These are phyloP conservation scores for Pyrus betulifolia DNA, from an alignment of 306 rosid genomes.

Conservation along the genomic window DNA sequence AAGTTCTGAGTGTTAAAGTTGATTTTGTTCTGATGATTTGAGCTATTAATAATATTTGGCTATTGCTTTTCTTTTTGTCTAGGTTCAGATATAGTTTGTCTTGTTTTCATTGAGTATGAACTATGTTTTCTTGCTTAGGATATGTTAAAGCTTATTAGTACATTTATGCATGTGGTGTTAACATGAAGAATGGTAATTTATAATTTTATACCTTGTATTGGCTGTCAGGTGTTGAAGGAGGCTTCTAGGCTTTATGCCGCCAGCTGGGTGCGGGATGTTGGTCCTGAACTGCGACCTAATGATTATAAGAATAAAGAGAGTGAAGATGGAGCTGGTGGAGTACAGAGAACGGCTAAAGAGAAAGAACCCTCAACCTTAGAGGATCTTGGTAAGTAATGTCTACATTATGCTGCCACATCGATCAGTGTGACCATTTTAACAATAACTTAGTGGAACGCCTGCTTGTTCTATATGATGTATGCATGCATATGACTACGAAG, in stretches of 20 bases:
- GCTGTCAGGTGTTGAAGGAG: slow-evolving; percentile 61
- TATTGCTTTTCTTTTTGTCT: background rate
- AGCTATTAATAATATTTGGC: background rate
- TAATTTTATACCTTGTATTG: background rate
- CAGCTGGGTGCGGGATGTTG: slow-evolving; percentile 88
- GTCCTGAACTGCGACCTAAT: slow-evolving; percentile 87
- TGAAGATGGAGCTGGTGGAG: slow-evolving; percentile 31
- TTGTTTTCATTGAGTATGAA: background rate
- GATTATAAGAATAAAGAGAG: slow-evolving; percentile 48
- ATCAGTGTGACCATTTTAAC: background rate
- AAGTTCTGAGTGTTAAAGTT: background rate
- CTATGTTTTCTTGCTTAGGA: background rate
- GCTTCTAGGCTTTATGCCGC: slow-evolving; percentile 81
- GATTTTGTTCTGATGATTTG: background rate
- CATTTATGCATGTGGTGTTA: background rate
- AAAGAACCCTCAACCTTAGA: slow-evolving; percentile 71
- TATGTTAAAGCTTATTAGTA: background rate
- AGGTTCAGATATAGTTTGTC: background rate
- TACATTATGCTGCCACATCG: background rate
- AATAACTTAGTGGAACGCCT: background rate
- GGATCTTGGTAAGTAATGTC: slow-evolving; percentile 63
- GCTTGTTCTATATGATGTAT: background rate
- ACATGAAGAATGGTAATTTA: background rate
- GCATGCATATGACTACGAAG: background rate
- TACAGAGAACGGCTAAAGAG: slow-evolving; percentile 33